A percentile compares a stretch with the other conserved stretches of the same genome.
These are phyloP conservation scores for Chlorella sp. DNA, from an alignment of 139 green algal species.

Conservation along the genomic window DNA sequence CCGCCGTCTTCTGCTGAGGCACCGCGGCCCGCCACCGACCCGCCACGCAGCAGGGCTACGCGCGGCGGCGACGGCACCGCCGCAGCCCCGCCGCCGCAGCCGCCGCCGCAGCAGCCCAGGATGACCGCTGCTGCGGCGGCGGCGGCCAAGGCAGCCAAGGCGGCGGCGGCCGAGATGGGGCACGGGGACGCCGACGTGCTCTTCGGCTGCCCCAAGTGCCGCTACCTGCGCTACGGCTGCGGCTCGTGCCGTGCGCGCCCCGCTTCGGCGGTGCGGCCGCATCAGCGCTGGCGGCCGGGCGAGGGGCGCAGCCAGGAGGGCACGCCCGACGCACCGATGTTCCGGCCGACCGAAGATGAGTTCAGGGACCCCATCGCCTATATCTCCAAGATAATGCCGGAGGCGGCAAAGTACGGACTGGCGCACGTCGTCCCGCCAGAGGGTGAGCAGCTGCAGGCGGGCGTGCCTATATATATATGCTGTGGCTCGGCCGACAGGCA, in stretches of 20 bases:
- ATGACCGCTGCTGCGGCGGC: no score
- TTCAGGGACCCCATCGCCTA: constrained; percentile 84
- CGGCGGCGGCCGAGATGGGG: neutral
- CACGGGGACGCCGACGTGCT: no score
- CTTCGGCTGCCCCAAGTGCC: constrained; percentile 55
- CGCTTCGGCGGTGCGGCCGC: constrained; percentile 15
- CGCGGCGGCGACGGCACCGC: no score
- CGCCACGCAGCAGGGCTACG: no score
- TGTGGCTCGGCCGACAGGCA: neutral
- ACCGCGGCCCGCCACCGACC: no score
- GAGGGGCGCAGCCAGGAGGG: constrained; percentile 24
- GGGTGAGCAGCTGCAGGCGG: no score
- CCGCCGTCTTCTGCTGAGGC: no score
- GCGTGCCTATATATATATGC: no score
- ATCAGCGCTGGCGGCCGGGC: constrained; percentile 27
- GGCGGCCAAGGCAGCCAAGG: neutral
- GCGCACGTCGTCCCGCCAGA: constrained; percentile 86
- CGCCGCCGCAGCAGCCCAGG: no score
- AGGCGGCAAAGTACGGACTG: constrained; percentile 78
- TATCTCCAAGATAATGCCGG: constrained; percentile 66
- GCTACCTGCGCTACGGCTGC: constrained; percentile 39
- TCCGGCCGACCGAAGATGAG: constrained; percentile 75
- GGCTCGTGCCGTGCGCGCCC: constrained; percentile 22
- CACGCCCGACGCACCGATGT: constrained; percentile 76
- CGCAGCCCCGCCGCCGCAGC: no score